Evolutionary conservation across 768 basidiomycete species (phyloP), one percentile per base, ranked within the genome.

Genomic region (Leccinum variicolor): DNA sequence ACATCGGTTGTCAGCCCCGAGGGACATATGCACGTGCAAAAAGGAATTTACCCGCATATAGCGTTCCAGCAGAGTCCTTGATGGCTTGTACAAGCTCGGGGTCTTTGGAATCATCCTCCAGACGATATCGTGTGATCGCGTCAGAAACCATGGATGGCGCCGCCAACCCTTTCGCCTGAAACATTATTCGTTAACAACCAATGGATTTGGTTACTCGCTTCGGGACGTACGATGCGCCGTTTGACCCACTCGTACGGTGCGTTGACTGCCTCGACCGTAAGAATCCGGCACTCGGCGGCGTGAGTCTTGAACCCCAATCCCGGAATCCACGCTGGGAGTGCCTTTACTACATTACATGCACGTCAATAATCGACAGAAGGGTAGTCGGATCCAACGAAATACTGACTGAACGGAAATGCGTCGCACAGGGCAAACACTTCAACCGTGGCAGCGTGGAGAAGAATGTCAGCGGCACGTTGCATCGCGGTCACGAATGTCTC

Each of bases 401-500:
- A 39, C 36, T 39, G 36, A n/a, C 17, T 4, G 10, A 39, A n/a
- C 17, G 36, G 36, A 39, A 39, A 39, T 39, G 36, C 36, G 17
- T 39, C 36, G 17, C 55, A 57, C 5, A 66, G 14, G 26, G 50
- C 62, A 10, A 34, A 45, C 23, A 26, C 41, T 41, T 63, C 53
- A 0, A 55, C 46, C 4, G 57, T 53, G 3, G 45, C 14, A 46
- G 45, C 13, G 2, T 15, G 52, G 13, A 57, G 9, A 21, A 66
- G 15, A 17, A 60, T 54, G 10, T 66, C 53, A 7, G 53, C 45
- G 19, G 45, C 50, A 6, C 36, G 59, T 28, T 59, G 57, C 53
- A 67, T 59, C 8, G 63, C 26, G 3, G 39, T 19, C 3, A 57
- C 53, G n/a, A 56, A 56, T 25, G 23, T 23, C 45, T 46, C 45